Base-by-base conservation (phyloP, 305 asterid genomes). In the Ruellia speciosa region DNA sequence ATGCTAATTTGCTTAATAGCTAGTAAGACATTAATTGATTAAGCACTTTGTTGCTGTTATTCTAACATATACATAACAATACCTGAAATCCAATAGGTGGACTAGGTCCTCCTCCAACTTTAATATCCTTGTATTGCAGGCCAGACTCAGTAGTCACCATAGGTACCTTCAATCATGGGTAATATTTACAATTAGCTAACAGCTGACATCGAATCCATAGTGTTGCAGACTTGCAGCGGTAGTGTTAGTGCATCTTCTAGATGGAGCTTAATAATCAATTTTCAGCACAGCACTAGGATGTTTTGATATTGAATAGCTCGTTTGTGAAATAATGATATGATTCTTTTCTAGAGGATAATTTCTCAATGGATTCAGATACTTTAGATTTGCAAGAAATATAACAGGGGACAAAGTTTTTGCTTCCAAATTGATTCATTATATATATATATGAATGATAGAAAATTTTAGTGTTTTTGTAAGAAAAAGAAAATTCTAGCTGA, bases 21-120 rank as follows among this genome's bases (percentile, higher is more conserved):
- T n/a, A 45, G 41, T 37, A 10, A 41, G 45, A 18, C 28, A 40
- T 19, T 9, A 56, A 14, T 24, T 63, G 13, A 9, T 45, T 14
- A 14, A 14, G 52, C 9, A 20, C 46, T 49, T 41, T n/a, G 19
- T 48, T 40, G n/a, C 10, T 13, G 2, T 51, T 39, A 35, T 56
- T 52, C 45, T 43, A 37, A 20, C 18, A 49, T 43, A 20, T 28
- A 19, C 61, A 10, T 7, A 14, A 31, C 35, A 24, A n/a, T 81
- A 88, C 99, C 94, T 92, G 99, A 79, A 80, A 92, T 58, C 99
- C 99, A 69, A 84, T 69, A 14, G 99, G 98, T 31, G 98, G 99
- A 59, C 86, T 84, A 54, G 99, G 96, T 49, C 99, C 99, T 24
- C 58, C 46, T 37, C 99, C 99, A 51, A 92, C 83, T 79, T 77